phyloP scores from a whole-genome alignment of 495 filamentous ascomycete genomes.

The Penicillium psychrofluorescens region DNA sequence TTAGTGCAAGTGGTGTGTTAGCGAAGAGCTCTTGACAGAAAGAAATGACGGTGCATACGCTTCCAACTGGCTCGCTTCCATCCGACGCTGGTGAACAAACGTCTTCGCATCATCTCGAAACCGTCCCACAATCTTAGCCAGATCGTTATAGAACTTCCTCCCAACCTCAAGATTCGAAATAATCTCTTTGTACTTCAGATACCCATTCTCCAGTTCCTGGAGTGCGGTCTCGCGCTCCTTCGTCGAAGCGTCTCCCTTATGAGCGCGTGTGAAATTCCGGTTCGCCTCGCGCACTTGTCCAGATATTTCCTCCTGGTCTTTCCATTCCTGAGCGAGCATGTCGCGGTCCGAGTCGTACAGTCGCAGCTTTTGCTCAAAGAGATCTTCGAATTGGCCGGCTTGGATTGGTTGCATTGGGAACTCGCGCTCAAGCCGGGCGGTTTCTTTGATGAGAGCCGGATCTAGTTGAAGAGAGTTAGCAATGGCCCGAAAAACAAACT shows the following conservation, averaged over 20 bases:
- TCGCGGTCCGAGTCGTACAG: slow-evolving; percentile 72
- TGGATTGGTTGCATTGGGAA: slow-evolving; percentile 79
- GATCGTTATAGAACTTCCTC: slow-evolving; percentile 94
- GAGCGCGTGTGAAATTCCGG: slow-evolving; percentile 61
- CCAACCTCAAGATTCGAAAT: slow-evolving; percentile 82
- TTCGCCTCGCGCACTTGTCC: slow-evolving; percentile 67
- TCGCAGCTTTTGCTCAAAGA: slow-evolving; percentile 76
- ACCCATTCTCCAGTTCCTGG: slow-evolving; percentile 85
- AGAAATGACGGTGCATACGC: slow-evolving; percentile 34
- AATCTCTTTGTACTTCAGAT: slow-evolving; percentile 91
- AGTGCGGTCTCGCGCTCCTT: slow-evolving; percentile 78
- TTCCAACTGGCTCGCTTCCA: slow-evolving; percentile 75
- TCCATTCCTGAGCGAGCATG: slow-evolving; percentile 60
- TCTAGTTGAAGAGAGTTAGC: slow-evolving; percentile 27
- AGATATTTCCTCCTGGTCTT: slow-evolving; percentile 68
- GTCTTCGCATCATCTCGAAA: slow-evolving; percentile 71
- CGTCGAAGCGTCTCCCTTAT: slow-evolving; percentile 63
- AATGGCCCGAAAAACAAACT: not conserved
- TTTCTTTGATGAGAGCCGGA: slow-evolving; percentile 68
- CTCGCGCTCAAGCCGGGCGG: slow-evolving; percentile 75
- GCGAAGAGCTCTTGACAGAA: no score
- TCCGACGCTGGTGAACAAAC: slow-evolving; percentile 72
- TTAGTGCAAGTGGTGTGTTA: not conserved
- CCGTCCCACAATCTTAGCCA: slow-evolving; percentile 72
- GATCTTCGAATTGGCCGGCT: slow-evolving; percentile 80